phyloP scores from a whole-genome alignment of 768 basidiomycete species.

The Lactarius deliciosus region DNA sequence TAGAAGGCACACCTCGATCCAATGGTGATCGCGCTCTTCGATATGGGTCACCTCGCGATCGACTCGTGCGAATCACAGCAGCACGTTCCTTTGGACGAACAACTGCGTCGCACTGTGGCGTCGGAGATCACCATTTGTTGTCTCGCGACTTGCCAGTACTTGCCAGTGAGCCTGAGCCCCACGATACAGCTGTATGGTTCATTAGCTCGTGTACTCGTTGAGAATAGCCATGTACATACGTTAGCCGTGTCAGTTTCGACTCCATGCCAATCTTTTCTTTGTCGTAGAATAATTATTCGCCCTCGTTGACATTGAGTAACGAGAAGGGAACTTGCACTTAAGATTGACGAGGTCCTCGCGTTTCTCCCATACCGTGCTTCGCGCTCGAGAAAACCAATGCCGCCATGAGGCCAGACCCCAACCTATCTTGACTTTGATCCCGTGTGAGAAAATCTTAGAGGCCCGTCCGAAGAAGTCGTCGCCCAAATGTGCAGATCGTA shows the following conservation, averaged over 20 bases:
- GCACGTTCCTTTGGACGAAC: slow-evolving; percentile 69
- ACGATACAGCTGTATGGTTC: slow-evolving; percentile 39
- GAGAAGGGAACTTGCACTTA: slow-evolving; percentile 66
- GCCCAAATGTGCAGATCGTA: no score
- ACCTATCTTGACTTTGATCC: no score
- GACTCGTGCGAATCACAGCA: slow-evolving; percentile 56
- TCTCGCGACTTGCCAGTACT: no score
- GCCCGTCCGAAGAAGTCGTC: no score
- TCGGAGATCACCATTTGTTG: slow-evolving; percentile 40
- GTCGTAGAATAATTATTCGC: slow-evolving; percentile 64
- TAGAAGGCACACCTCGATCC: slow-evolving; percentile 32
- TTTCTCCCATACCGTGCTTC: slow-evolving; percentile 76
- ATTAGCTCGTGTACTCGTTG: not conserved
- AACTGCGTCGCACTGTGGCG: slow-evolving; percentile 47
- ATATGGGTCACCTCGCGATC: slow-evolving; percentile 56
- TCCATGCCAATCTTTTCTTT: slow-evolving; percentile 65
- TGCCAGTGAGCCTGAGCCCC: slow-evolving; percentile 55
- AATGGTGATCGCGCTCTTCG: slow-evolving; percentile 73
- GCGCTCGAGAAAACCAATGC: slow-evolving; percentile 47
- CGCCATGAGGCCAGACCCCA: no score
- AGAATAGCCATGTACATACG: slow-evolving; percentile 30
- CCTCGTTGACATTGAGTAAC: slow-evolving; percentile 63
- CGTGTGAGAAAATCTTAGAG: no score
- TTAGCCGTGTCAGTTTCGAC: slow-evolving; percentile 41
- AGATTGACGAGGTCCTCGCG: slow-evolving; percentile 73